These are phyloP conservation scores for Medicago arabica DNA, from an alignment of 306 rosid species.

Conservation along the genomic window DNA sequence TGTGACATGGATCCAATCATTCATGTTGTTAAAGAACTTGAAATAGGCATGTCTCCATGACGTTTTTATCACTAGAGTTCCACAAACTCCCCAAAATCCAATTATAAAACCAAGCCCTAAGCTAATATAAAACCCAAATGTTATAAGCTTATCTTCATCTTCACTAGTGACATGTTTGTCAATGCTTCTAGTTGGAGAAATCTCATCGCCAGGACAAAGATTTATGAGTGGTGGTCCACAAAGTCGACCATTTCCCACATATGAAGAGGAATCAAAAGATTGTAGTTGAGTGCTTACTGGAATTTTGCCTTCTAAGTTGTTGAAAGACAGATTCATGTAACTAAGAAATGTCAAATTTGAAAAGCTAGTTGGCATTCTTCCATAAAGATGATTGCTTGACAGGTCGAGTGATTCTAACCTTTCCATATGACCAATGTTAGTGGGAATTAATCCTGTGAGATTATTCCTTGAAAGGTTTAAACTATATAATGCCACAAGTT, in stretches of 20 bases:
- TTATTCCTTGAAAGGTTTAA: conserved; percentile 48
- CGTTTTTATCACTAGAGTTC: not conserved
- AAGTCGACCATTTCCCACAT: not conserved
- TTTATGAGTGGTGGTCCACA: not conserved
- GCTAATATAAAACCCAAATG: not conserved
- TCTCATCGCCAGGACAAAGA: not conserved
- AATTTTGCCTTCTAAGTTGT: not conserved
- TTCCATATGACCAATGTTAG: conserved; percentile 39
- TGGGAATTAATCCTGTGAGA: conserved; percentile 42
- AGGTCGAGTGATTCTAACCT: conserved; percentile 42
- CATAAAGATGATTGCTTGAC: conserved; percentile 37
- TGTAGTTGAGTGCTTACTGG: not conserved
- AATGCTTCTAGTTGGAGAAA: not conserved
- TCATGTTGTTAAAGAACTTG: too few species aligned
- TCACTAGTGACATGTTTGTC: not conserved
- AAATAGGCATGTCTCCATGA: not conserved
- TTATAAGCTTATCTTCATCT: not conserved
- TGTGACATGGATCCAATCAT: not conserved
- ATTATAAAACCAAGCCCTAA: not conserved
- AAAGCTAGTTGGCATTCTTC: conserved; percentile 26
- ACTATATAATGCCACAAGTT: conserved; percentile 33
- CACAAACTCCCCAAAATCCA: not conserved
- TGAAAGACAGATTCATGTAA: not conserved
- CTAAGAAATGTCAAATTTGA: not conserved
- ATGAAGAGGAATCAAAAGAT: not conserved